Conservation (phyloP, 805 yeast species). For the Hanseniaspora clermontiae region DNA sequence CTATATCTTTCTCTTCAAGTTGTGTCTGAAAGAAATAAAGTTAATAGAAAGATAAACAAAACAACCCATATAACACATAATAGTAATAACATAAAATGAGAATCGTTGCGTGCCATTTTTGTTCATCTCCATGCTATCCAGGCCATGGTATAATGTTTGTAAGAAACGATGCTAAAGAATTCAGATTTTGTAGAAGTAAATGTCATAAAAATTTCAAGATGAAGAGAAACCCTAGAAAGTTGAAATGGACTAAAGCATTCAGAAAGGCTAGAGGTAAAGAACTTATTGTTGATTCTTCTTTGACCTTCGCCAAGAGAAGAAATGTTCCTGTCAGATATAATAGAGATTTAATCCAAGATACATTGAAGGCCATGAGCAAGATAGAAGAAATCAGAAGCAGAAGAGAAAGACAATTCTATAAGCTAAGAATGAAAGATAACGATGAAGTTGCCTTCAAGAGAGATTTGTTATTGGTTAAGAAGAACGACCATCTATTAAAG, state of each 20-base stretch:
- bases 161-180: conserved; percentile 95
- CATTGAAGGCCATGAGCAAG: conserved; percentile 89
- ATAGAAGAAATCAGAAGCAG: conserved; percentile 90
- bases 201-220: conserved; percentile 96
- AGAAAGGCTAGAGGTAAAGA: conserved; percentile 98
- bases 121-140: conserved; percentile 92
- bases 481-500: conserved; percentile 76
- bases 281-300: conserved; percentile 90
- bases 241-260: conserved; percentile 97
- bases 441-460: conserved; percentile 71
- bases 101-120: conserved; percentile 84
- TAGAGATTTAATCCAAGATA: conserved; percentile 88
- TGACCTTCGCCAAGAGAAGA: conserved; percentile 93
- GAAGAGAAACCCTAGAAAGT: conserved; percentile 96
- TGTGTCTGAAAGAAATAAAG: background rate
- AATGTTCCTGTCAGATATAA: conserved; percentile 96
- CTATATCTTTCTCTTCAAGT: background rate
- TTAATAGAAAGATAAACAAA: background rate
- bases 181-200: conserved; percentile 92
- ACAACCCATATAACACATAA: conserved; percentile 1
- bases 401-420: conserved; percentile 97
- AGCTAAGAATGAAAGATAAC: conserved; percentile 98
- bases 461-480: conserved; percentile 79
- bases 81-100: conserved; percentile 40
- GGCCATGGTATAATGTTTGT: conserved; percentile 96